These are phyloP conservation scores for Calonectria pteridis DNA, from an alignment of 2,329 filamentous ascomycete genomes.

Conservation along the genomic window DNA sequence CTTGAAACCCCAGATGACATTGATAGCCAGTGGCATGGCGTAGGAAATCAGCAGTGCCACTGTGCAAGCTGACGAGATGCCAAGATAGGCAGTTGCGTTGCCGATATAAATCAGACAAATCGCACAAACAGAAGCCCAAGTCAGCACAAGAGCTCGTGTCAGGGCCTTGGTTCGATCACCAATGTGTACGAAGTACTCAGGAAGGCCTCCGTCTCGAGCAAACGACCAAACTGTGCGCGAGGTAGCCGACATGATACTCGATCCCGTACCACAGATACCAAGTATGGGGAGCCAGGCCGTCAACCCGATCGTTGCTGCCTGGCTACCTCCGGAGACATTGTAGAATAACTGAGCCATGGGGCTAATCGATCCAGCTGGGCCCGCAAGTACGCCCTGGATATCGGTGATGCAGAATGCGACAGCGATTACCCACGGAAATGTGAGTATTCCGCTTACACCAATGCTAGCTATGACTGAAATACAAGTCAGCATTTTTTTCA, in stretches of 20 bases:
- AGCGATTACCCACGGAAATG: slow-evolving; percentile 22
- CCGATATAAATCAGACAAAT: slow-evolving; percentile 21
- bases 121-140: slow-evolving; percentile 7
- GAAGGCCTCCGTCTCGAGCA: slow-evolving; percentile 21
- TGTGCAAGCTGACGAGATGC: slow-evolving; percentile 21
- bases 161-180: slow-evolving; percentile 6
- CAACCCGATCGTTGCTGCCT: slow-evolving; percentile 15
- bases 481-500: neutral
- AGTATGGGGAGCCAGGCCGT: slow-evolving; percentile 11
- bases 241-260: slow-evolving; percentile 15
- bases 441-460: slow-evolving; percentile 1
- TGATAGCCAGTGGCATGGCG: slow-evolving; percentile 14
- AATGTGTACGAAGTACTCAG: neutral
- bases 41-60: slow-evolving; percentile 17
- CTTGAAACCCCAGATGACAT: slow-evolving; percentile 15
- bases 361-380: slow-evolving; percentile 15
- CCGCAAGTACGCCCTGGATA: neutral
- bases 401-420: slow-evolving; percentile 20
- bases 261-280: slow-evolving; percentile 17
- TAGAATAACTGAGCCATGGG: slow-evolving; percentile 22
- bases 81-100: slow-evolving; percentile 17
- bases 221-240: slow-evolving; percentile 20
- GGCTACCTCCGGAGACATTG: slow-evolving; percentile 22
- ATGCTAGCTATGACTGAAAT: slow-evolving; percentile 11
- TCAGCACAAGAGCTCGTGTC: neutral